A percentile compares a stretch with the other conserved stretches of the same genome.
Evolutionary conservation across 1,139 yeast genomes (phyloP).

Genomic region (Yamadazyma kanchanaburiensis): DNA sequence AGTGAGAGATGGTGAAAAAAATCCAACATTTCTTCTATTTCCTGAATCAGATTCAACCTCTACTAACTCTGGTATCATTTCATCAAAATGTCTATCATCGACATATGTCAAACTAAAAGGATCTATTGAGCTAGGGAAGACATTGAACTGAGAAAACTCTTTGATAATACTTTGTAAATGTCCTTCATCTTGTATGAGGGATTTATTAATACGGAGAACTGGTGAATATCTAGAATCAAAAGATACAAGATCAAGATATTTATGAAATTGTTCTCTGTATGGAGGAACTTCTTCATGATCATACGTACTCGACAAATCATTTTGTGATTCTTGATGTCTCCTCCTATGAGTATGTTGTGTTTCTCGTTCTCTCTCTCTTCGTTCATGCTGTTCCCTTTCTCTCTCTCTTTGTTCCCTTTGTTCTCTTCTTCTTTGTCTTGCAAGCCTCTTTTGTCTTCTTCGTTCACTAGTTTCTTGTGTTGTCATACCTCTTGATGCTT

Average conservation of each 20-base stretch:
- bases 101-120: conserved; percentile 37
- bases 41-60: conserved; percentile 2
- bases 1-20: too few species aligned
- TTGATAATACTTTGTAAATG: conserved; percentile 24
- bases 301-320: neutral
- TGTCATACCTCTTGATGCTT: conserved; percentile 1
- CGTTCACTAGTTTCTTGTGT: too few species aligned
- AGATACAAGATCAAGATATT: conserved; percentile 33
- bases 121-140: conserved; percentile 32
- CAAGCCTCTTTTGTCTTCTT: neutral
- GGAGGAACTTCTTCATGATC: conserved; percentile 32
- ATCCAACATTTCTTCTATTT: neutral
- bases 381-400: conserved; percentile 1
- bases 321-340: conserved; percentile 1
- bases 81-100: conserved; percentile 35
- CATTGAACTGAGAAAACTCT: conserved; percentile 24
- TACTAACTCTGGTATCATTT: conserved; percentile 29
- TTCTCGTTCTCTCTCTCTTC: conserved; percentile 1
- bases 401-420: conserved; percentile 1
- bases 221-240: conserved; percentile 42
- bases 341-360: neutral
- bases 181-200: conserved; percentile 24
- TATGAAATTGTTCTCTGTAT: conserved; percentile 34
- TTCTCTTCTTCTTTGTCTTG: conserved; percentile 1
- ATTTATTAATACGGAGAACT: conserved; percentile 33